Conservation (phyloP, 2,329 filamentous ascomycete genomes). For the Hypoxylon sp. region DNA sequence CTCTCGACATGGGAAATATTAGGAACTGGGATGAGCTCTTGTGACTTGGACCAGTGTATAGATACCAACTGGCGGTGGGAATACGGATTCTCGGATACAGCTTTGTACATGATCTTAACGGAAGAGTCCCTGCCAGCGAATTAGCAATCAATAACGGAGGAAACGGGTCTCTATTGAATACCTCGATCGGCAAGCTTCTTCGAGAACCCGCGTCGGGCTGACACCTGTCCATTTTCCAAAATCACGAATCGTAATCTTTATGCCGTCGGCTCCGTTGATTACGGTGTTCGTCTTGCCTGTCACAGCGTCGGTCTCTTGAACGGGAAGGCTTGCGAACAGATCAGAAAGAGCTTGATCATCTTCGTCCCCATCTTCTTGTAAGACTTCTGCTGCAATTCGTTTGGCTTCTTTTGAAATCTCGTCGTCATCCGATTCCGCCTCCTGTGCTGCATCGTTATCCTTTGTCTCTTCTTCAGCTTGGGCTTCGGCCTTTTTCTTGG, state of each 20-base stretch:
- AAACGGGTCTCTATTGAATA: conserved; percentile 53
- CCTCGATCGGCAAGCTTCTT: conserved; percentile 89
- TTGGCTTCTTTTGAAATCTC: conserved; percentile 68
- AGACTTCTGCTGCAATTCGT: conserved; percentile 68
- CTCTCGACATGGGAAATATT: conserved; percentile 60
- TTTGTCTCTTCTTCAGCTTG: conserved; percentile 52
- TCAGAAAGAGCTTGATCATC: conserved; percentile 63
- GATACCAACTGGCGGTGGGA: conserved; percentile 80
- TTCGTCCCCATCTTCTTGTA: conserved; percentile 68
- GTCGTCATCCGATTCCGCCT: conserved; percentile 57
- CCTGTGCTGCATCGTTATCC: conserved; percentile 47
- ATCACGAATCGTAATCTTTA: conserved; percentile 75
- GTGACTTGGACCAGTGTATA: conserved; percentile 82
- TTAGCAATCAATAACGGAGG: conserved; percentile 19
- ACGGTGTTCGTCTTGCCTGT: conserved; percentile 71
- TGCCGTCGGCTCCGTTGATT: conserved; percentile 64
- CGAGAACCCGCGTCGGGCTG: conserved; percentile 79
- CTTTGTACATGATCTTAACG: conserved; percentile 74
- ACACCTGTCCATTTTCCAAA: conserved; percentile 88
- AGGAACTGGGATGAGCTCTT: conserved; percentile 60
- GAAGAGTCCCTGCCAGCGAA: conserved; percentile 71
- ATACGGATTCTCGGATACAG: conserved; percentile 80
- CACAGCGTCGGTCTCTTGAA: conserved; percentile 68
- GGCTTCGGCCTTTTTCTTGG: conserved; percentile 55
- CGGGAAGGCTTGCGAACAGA: conserved; percentile 71